Evolutionary conservation across 2,329 filamentous ascomycete species (phyloP).

Genomic region (Penicillium freii): DNA sequence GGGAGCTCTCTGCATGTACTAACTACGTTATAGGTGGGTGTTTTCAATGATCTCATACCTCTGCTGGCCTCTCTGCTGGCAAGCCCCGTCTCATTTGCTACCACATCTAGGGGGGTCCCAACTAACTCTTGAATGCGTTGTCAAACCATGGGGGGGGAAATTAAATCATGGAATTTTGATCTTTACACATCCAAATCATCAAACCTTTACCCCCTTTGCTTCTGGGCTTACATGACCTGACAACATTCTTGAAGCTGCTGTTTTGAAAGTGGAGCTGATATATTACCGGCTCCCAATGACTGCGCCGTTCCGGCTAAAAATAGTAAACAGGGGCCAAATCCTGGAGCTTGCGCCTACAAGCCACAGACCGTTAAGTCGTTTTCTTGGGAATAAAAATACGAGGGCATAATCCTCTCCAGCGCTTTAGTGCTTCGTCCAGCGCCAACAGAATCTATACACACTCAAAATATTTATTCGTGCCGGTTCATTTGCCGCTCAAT

Average conservation of each 20-base stretch:
- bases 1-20: background rate
- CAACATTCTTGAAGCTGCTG: constrained; percentile 5
- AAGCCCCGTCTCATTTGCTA: background rate
- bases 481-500: background rate
- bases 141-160: background rate
- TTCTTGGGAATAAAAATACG: background rate
- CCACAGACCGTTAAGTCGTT: background rate
- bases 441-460: background rate
- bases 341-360: background rate
- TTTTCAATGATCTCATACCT: background rate
- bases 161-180: background rate
- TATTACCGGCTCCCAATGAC: constrained; percentile 1
- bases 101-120: background rate
- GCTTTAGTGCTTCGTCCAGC: background rate
- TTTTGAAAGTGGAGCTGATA: constrained; percentile 5
- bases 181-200: background rate
- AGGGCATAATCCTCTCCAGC: background rate
- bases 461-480: background rate
- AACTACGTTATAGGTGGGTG: background rate
- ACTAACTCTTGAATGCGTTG: background rate
- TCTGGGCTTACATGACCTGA: constrained; percentile 3
- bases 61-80: background rate
- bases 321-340: constrained; percentile 3
- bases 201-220: background rate
- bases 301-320: constrained; percentile 1